Conservation (phyloP, 2,329 filamentous ascomycete genomes). For the Ilyonectria sp. region DNA sequence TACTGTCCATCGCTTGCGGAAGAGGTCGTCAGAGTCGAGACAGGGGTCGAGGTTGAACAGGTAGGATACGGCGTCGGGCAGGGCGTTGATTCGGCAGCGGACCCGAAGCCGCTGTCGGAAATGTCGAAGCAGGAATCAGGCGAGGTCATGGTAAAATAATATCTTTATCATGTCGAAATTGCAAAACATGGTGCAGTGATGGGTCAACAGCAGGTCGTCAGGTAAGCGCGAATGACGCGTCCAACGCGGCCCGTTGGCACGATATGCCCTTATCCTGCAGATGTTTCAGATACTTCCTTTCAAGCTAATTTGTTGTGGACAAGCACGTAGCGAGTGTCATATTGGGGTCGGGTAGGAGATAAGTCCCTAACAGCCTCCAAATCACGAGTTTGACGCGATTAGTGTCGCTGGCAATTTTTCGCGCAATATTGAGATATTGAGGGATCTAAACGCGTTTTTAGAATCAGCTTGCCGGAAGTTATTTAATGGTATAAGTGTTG, state of each 20-base stretch:
- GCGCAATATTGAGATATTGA: no score
- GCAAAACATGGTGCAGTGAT: constrained; percentile 1
- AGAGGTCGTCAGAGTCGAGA: constrained; percentile 5
- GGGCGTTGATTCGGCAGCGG: constrained; percentile 8
- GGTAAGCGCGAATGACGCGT: constrained; percentile 2
- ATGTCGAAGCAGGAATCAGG: constrained; percentile 9
- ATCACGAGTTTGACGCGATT: no score
- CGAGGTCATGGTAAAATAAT: constrained; percentile 11
- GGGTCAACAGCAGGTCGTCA: constrained; percentile 6
- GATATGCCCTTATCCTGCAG: background rate
- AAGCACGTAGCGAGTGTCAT: no score
- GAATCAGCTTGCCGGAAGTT: no score
- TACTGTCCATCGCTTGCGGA: constrained; percentile 8
- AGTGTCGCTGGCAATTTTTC: no score
- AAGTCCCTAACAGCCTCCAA: no score
- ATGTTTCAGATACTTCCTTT: no score
- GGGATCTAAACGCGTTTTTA: no score
- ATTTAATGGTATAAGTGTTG: no score
- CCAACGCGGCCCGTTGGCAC: background rate
- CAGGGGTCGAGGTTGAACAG: constrained; percentile 5
- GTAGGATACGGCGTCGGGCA: constrained; percentile 9
- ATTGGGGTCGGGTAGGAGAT: no score
- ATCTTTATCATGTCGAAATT: constrained; percentile 4
- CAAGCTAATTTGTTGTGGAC: no score
- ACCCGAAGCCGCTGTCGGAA: constrained; percentile 8